Evolutionary conservation across 768 basidiomycete species (phyloP), one percentile per base, ranked within the genome.

Genomic region (Russula griseocarnosa): DNA sequence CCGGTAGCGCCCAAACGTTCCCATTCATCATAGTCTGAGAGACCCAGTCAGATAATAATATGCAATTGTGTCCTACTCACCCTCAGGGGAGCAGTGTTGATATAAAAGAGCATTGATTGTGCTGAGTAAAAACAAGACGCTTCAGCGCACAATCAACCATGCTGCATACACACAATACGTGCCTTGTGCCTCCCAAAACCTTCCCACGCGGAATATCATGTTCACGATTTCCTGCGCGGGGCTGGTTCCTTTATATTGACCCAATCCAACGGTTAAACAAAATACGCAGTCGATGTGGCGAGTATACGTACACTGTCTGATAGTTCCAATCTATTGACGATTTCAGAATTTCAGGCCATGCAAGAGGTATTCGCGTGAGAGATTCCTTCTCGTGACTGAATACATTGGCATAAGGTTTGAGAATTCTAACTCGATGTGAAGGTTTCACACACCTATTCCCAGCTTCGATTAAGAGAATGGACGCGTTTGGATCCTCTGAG

Each of bases 391-490:
- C 59, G 14, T 67, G 44, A 22, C 67, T 67, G 30, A 36, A 40
- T 22, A 13, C 30, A 20, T 46, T 44, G 40, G 18, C 16, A 51
- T 5, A 14, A 18, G 26, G 3, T 49, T 51, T n/a, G 38, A 40
- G 42, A 18, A 46, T n/a, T 22, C 40, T 5, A n/a, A 38, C 51
- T 32, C 2, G 14, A 26, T 40, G 26, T 30, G 22, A 38, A 9
- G 38, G 50, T 16, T 2, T 34, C 73, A 42, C 73, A 28, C 52
- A 86, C 87, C 87, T 88, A 60, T 75, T 74, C 7, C 86, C 86
- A 16, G 85, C 81, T 71, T 87, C 86, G 1, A 87, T 71, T 1
- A 87, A 71, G 11, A 86, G 74, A 30, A 87, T 83, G 0, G 78
- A 76, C 11, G 83, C 71, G 6, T 74, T 73, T 0, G 83, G 80